Base-by-base conservation (phyloP, 192 early-diverging fungal genomes). In the Coemansia sp. region DNA sequence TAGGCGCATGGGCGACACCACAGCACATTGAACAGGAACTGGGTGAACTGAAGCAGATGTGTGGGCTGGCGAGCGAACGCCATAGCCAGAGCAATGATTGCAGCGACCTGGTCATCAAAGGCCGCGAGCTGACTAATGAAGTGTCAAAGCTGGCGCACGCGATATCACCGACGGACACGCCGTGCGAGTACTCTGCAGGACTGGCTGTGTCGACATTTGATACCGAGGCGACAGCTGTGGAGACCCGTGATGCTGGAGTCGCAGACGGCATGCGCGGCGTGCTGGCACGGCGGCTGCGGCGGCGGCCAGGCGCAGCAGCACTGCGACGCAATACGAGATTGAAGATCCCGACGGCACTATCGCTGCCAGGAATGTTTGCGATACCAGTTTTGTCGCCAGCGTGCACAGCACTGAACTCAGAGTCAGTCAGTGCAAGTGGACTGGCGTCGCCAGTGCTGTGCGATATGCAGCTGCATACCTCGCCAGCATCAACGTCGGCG, bases 361-460 rank as follows among this genome's bases (percentile, higher is more conserved):
- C 37, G 7, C 25, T 56, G 11, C 61, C 68, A 8, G 51, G 54
- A 1, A 54, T 66, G 54, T 56, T 73, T 36, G 53, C 60, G 4
- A 58, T 72, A 51, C 70, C 70, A 9, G 60, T 60, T 59, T 60
- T 66, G 26, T 73, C 70, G 20, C 64, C 70, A 3, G 70, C 70
- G 18, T 60, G 70, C 46, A 60, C 70, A 10, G 57, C 60, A 38
- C 60, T 73, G 15, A 61, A 61, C 38, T 61, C 70, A 11, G 70
- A 73, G 42, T 60, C 61, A 15, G 70, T 66, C 1, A 73, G 59
- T 10, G 70, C 59, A 5, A 73, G 70, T 44, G 61, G 49, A 11
- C 47, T 61, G 60, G 70, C 59, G 14, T 73, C 70, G 36, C 70
- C 70, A 14, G 37, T 54, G 56, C 54, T 37, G 18, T 60, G 26